These are phyloP conservation scores for Lycium barbarum DNA, from an alignment of 257 asterid species.

Conservation along the genomic window DNA sequence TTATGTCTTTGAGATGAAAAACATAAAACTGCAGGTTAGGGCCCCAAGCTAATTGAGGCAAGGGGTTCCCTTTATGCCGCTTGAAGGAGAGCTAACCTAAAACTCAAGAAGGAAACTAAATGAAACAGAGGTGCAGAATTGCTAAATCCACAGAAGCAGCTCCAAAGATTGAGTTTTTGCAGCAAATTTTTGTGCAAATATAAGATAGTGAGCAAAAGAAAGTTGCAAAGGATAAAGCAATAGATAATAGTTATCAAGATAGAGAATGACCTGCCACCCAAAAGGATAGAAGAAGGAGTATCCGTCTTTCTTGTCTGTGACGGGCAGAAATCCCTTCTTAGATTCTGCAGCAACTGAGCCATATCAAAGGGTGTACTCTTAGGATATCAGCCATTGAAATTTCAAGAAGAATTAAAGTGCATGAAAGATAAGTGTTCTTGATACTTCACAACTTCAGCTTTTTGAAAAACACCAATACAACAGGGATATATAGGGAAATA, in stretches of 20 bases:
- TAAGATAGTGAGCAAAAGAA: background rate
- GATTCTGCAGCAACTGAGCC: slow-evolving; percentile 94
- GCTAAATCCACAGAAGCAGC: background rate
- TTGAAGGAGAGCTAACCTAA: background rate
- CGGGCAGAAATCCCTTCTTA: slow-evolving; percentile 76
- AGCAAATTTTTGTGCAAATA: background rate
- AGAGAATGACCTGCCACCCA: slow-evolving; percentile 81
- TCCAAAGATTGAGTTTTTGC: background rate
- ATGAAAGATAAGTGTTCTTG: background rate
- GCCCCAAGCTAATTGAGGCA: background rate
- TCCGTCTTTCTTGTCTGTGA: slow-evolving; percentile 85
- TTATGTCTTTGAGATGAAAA: background rate
- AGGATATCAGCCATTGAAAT: slow-evolving; percentile 50
- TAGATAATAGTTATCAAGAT: background rate
- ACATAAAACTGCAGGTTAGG: background rate
- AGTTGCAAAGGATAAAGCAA: background rate
- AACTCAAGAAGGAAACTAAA: background rate
- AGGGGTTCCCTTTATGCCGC: background rate
- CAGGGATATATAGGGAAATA: background rate
- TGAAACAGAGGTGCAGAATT: background rate
- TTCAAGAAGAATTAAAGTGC: slow-evolving; percentile 26
- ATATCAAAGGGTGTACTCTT: slow-evolving; percentile 59
- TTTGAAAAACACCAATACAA: background rate
- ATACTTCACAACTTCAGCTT: background rate
- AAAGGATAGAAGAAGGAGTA: slow-evolving; percentile 82